phyloP scores from a whole-genome alignment of 257 asterid genomes.

The Parsonsia alboflavescens region DNA sequence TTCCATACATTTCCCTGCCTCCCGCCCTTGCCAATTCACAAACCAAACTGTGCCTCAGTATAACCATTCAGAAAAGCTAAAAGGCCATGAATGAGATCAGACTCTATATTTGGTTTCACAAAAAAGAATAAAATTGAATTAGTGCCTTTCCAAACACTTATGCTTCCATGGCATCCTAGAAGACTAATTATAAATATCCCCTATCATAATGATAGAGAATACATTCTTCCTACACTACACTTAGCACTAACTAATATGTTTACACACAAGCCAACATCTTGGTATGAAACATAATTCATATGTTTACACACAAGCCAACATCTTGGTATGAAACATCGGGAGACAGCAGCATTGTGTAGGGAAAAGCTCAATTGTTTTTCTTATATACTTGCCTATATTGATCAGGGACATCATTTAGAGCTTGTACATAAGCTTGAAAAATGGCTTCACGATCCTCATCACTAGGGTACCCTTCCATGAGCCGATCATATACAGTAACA shows the following conservation, averaged over 20 bases:
- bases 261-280: background rate
- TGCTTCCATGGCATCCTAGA: background rate
- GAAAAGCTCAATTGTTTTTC: background rate
- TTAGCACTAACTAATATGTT: background rate
- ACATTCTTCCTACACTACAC: background rate
- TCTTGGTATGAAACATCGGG: too few species aligned
- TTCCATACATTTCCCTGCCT: background rate
- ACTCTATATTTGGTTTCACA: background rate
- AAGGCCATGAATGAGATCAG: background rate
- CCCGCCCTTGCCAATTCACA: background rate
- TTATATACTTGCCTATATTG: constrained; percentile 57
- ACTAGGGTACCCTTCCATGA: constrained; percentile 91
- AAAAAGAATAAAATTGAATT: background rate
- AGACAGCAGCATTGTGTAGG: too few species aligned
- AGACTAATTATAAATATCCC: background rate
- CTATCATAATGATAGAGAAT: background rate
- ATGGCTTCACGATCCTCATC: constrained; percentile 76
- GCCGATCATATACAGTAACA: constrained; percentile 84
- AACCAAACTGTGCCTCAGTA: too few species aligned
- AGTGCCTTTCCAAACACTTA: background rate
- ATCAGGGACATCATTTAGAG: constrained; percentile 81
- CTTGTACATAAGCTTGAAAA: constrained; percentile 73
- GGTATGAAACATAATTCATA: background rate
- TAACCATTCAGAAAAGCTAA: background rate
- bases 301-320: too few species aligned